Percentiles rank a stretch among this genome's conserved stretches.
Evolutionary conservation across 768 basidiomycete species (phyloP).

Genomic region (Lactifluus hygrophoroides): DNA sequence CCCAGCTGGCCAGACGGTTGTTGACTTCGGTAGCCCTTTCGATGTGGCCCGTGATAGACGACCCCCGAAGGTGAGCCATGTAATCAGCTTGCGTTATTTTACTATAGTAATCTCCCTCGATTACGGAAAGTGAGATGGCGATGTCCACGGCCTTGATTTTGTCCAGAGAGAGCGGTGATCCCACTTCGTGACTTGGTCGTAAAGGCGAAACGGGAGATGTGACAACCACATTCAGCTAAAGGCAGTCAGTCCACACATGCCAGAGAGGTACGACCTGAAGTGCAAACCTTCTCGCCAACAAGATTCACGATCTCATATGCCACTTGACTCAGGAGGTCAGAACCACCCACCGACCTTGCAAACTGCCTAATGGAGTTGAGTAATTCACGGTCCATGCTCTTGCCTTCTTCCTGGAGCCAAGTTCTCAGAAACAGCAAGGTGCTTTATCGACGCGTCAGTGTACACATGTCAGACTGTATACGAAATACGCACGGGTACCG

Average conservation of each 20-base stretch:
- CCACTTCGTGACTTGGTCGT: not conserved
- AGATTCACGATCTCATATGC: constrained; percentile 1
- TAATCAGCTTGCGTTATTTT: constrained; percentile 36
- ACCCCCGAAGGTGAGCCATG: constrained; percentile 31
- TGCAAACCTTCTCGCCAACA: constrained; percentile 10
- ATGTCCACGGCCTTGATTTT: constrained; percentile 34
- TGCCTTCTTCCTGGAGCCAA: constrained; percentile 6
- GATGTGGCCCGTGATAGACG: constrained; percentile 27
- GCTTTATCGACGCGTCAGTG: constrained; percentile 1
- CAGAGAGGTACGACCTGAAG: not conserved
- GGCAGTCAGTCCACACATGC: not conserved
- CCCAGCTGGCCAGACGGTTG: constrained; percentile 29
- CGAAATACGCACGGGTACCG: constrained; percentile 12
- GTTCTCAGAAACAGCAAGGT: constrained; percentile 6
- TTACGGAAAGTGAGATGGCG: constrained; percentile 35
- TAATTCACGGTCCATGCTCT: constrained; percentile 23
- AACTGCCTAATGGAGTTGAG: constrained; percentile 21
- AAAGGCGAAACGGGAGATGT: not conserved
- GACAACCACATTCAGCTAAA: constrained; percentile 4
- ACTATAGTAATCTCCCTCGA: constrained; percentile 37
- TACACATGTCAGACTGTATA: not conserved
- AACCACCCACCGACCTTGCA: not conserved
- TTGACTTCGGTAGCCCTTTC: constrained; percentile 30
- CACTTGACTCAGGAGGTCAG: constrained; percentile 3
- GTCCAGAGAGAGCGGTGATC: constrained; percentile 16